A percentile compares a stretch with the other conserved stretches of the same genome.
Evolutionary conservation across 768 basidiomycete species (phyloP).

Genomic region (Russula lepida): DNA sequence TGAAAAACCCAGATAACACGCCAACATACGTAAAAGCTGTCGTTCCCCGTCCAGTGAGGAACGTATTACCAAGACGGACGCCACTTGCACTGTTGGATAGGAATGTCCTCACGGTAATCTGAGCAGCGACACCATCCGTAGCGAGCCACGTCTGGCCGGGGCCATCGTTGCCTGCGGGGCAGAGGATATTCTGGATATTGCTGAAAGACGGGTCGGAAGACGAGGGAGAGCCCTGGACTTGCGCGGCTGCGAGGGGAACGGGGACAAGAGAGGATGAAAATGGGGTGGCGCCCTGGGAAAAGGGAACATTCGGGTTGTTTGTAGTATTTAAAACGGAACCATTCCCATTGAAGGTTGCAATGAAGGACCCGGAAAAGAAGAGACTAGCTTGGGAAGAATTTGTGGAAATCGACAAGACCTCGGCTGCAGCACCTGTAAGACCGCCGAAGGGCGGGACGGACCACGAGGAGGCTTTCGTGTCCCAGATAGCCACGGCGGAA

Average conservation of each 20-base stretch:
- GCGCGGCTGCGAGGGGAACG: conserved; percentile 54
- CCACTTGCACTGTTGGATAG: conserved; percentile 68
- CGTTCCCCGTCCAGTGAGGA: conserved; percentile 71
- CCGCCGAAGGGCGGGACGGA: conserved; percentile 73
- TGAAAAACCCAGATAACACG: neutral
- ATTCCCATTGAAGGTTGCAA: conserved; percentile 58
- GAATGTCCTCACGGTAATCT: conserved; percentile 73
- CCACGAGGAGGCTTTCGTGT: conserved; percentile 58
- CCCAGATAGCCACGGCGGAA: conserved; percentile 64
- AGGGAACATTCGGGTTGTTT: conserved; percentile 81
- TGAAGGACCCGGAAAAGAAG: conserved; percentile 85
- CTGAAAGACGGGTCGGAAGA: conserved; percentile 51
- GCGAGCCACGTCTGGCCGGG: conserved; percentile 82
- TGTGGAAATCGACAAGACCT: conserved; percentile 68
- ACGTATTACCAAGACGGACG: conserved; percentile 86
- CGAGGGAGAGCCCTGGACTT: conserved; percentile 52
- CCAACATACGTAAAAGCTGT: conserved; percentile 72
- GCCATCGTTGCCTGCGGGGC: conserved; percentile 76
- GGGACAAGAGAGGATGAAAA: conserved; percentile 88
- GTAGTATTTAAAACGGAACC: conserved; percentile 47
- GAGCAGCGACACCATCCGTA: conserved; percentile 55
- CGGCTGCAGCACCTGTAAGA: conserved; percentile 57
- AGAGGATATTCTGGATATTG: conserved; percentile 65
- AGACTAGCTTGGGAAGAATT: conserved; percentile 65
- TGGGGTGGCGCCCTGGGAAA: conserved; percentile 71